Evolutionary conservation across 2,329 filamentous ascomycete species (phyloP).

Genomic region (Fusarium praegraminearum): DNA sequence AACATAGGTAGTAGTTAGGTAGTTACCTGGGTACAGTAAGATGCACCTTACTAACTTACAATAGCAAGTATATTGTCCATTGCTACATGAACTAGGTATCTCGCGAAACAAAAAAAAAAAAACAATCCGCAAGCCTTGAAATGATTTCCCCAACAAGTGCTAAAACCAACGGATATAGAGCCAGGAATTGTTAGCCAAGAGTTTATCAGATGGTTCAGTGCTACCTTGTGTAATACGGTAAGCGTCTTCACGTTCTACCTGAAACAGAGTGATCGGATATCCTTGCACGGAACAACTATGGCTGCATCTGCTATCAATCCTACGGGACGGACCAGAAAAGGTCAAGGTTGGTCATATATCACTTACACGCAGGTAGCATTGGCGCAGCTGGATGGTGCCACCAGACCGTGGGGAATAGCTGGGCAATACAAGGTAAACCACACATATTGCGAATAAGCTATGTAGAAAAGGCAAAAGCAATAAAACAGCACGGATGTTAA

Average conservation of each 20-base stretch:
- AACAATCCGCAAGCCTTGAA: background rate
- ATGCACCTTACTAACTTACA: background rate
- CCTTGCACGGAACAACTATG: constrained; percentile 30
- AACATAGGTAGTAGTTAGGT: too few relatives aligned
- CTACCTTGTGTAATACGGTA: background rate
- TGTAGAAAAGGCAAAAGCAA: background rate
- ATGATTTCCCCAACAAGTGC: constrained; percentile 2
- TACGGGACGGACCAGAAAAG: constrained; percentile 6
- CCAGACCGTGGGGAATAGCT: constrained; percentile 27
- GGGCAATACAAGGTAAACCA: constrained; percentile 21
- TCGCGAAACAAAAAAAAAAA: background rate
- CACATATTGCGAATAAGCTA: background rate
- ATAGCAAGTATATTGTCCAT: background rate
- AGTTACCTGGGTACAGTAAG: background rate
- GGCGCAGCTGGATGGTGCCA: constrained; percentile 11
- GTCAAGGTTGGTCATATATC: constrained; percentile 11
- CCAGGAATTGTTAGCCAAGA: constrained; percentile 3
- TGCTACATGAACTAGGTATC: background rate
- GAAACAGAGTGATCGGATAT: constrained; percentile 35
- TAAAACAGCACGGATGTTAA: background rate
- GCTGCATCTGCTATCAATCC: constrained; percentile 12
- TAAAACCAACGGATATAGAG: background rate
- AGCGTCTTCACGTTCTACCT: constrained; percentile 40
- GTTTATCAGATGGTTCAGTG: background rate
- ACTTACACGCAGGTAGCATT: constrained; percentile 3